Evolutionary conservation across 2,329 filamentous ascomycete species (phyloP).

Genomic region (Pseudogymnoascus sp.): DNA sequence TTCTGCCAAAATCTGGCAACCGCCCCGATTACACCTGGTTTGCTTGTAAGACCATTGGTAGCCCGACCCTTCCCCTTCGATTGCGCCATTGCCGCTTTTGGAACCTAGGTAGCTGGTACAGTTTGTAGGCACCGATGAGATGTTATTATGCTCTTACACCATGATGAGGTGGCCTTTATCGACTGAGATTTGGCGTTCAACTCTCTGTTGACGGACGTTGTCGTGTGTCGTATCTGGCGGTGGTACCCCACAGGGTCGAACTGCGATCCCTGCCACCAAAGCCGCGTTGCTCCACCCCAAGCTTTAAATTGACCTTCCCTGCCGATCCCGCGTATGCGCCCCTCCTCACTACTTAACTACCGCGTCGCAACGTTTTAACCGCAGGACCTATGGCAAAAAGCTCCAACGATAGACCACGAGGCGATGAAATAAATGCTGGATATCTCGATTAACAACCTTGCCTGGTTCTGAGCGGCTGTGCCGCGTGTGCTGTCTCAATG

Average conservation of each 20-base stretch:
- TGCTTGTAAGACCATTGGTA: neutral
- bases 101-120: neutral
- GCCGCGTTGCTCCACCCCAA: constrained; percentile 5
- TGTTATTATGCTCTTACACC: neutral
- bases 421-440: neutral
- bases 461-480: constrained; percentile 3
- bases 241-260: neutral
- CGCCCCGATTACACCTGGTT: constrained; percentile 17
- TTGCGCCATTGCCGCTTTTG: neutral
- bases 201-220: neutral
- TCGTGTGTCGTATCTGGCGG: neutral
- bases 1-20: constrained; percentile 45
- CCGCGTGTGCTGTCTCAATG: constrained; percentile 39
- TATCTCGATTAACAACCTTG: neutral
- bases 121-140: neutral
- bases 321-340: neutral
- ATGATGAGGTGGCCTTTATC: neutral
- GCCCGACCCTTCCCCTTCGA: neutral
- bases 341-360: neutral
- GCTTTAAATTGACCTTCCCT: constrained; percentile 6
- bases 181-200: neutral
- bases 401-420: neutral
- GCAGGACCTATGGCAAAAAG: neutral
- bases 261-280: neutral
- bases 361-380: neutral